These are phyloP conservation scores for Pyrenophora seminiperda DNA, from an alignment of 2,329 filamentous ascomycete species.

Conservation along the genomic window DNA sequence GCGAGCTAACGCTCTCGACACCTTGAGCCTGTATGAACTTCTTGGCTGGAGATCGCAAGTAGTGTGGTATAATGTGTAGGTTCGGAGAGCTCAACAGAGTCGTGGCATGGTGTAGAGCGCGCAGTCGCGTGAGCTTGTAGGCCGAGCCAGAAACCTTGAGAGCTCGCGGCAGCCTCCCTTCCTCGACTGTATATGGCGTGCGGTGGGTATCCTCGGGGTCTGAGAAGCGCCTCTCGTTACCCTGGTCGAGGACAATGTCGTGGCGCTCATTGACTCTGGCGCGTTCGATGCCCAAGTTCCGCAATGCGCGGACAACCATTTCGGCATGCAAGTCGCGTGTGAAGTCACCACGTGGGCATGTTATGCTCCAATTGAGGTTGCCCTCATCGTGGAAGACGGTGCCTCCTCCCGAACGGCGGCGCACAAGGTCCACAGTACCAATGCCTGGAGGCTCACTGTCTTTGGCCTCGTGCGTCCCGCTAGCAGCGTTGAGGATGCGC, in stretches of 20 bases:
- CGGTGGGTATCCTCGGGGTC: slow-evolving; percentile 51
- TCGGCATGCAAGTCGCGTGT: slow-evolving; percentile 85
- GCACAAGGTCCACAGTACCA: slow-evolving; percentile 67
- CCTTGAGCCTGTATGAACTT: slow-evolving; percentile 79
- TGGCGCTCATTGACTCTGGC: slow-evolving; percentile 86
- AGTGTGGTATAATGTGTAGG: slow-evolving; percentile 68
- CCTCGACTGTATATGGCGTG: slow-evolving; percentile 50
- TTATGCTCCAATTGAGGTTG: slow-evolving; percentile 95
- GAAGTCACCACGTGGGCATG: slow-evolving; percentile 76
- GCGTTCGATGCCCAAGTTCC: slow-evolving; percentile 60
- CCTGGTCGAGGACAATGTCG: slow-evolving; percentile 80
- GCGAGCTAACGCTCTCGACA: slow-evolving; percentile 88
- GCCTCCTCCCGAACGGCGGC: slow-evolving; percentile 85
- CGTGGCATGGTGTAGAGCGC: slow-evolving; percentile 91
- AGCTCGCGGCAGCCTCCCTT: slow-evolving; percentile 40
- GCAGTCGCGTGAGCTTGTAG: slow-evolving; percentile 83
- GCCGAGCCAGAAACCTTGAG: slow-evolving; percentile 91
- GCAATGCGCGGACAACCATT: slow-evolving; percentile 88
- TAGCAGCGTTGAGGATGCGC: slow-evolving; percentile 58
- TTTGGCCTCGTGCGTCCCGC: slow-evolving; percentile 22
- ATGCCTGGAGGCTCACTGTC: slow-evolving; percentile 48
- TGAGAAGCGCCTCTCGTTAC: slow-evolving; percentile 26
- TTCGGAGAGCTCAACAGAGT: slow-evolving; percentile 81
- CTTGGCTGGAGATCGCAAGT: slow-evolving; percentile 79
- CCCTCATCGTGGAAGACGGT: slow-evolving; percentile 92